Evolutionary conservation across 2,329 filamentous ascomycete species (phyloP).

Genomic region (Penicillium oxalicum): DNA sequence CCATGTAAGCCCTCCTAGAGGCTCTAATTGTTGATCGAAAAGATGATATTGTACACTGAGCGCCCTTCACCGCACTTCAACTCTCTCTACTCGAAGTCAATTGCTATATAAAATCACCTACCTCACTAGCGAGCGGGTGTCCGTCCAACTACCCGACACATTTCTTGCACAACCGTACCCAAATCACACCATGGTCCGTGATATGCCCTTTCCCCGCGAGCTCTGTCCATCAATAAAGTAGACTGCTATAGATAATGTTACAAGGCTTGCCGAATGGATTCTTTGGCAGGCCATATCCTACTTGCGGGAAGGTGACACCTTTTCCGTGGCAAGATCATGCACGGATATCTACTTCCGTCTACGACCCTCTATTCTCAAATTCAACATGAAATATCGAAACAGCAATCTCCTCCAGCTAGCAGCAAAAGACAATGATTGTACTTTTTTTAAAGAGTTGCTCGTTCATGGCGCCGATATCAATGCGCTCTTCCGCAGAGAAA

Average conservation of each 20-base stretch:
- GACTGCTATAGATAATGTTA: not conserved
- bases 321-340: not conserved
- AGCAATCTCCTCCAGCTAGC: slow-evolving; percentile 2
- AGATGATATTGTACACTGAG: not conserved
- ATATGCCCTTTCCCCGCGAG: not conserved
- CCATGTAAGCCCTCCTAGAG: not conserved
- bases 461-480: not conserved
- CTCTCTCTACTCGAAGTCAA: not conserved
- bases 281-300: not conserved
- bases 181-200: not conserved
- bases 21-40: not conserved
- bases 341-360: not conserved
- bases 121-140: not conserved
- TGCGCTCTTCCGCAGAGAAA: slow-evolving; percentile 1
- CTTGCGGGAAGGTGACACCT: not conserved
- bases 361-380: not conserved
- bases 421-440: not conserved
- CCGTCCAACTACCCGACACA: not conserved
- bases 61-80: not conserved
- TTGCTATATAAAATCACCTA: not conserved
- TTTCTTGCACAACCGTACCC: not conserved
- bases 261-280: not conserved
- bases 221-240: not conserved
- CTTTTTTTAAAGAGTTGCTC: not conserved
- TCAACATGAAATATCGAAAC: slow-evolving; percentile 1